A percentile compares a stretch with the other conserved stretches of the same genome.
Evolutionary conservation across 2,329 filamentous ascomycete species (phyloP).

Genomic region (Pestalotiopsis sp.): DNA sequence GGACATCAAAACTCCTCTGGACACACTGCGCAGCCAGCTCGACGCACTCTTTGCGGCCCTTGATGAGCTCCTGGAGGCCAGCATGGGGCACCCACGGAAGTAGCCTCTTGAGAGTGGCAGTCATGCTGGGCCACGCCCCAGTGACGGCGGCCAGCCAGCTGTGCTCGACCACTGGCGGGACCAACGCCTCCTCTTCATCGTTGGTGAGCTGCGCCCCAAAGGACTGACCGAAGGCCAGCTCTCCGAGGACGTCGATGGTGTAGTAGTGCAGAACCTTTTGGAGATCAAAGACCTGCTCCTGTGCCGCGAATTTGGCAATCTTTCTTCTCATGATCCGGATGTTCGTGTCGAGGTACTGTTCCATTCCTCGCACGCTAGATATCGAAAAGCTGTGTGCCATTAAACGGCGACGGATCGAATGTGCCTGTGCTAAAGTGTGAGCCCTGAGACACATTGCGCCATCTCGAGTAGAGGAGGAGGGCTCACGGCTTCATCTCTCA

Average conservation of each 20-base stretch:
- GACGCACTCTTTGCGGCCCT: background rate
- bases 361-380: background rate
- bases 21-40: background rate
- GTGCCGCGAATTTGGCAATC: background rate
- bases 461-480: background rate
- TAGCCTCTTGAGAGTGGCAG: background rate
- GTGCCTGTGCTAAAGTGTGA: background rate
- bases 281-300: slow-evolving; percentile 3
- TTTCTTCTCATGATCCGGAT: background rate
- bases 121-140: slow-evolving; percentile 4
- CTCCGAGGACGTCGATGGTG: slow-evolving; percentile 6
- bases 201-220: background rate
- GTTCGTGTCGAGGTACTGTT: slow-evolving; percentile 5
- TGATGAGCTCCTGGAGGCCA: background rate
- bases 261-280: slow-evolving; percentile 2
- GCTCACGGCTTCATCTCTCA: background rate
- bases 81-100: background rate
- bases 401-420: background rate
- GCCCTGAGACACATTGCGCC: background rate
- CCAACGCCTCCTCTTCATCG: background rate
- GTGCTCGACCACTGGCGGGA: slow-evolving; percentile 1
- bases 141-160: slow-evolving; percentile 2
- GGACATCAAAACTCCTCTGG: background rate
- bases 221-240: slow-evolving; percentile 1
- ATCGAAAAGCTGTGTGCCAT: slow-evolving; percentile 9